Conservation (phyloP, 1,284 basidiomycete species). For the Malassezia obtusa region DNA sequence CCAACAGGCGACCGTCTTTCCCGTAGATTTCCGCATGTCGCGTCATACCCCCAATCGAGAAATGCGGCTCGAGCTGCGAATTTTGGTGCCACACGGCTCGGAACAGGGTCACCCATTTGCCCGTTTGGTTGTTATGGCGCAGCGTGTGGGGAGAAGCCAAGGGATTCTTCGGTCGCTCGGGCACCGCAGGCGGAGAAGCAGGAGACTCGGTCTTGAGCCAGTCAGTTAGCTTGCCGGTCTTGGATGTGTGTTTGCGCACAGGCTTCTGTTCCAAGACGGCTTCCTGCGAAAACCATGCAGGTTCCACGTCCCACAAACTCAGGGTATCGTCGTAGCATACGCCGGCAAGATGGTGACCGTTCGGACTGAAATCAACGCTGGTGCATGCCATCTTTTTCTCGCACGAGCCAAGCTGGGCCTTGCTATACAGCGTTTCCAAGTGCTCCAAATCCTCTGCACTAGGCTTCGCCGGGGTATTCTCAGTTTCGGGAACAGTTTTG, state of each 20-base stretch:
- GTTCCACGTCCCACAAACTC: conserved; percentile 24
- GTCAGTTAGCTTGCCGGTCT: conserved; percentile 16
- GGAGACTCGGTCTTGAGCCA: conserved; percentile 20
- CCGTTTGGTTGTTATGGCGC: conserved; percentile 46
- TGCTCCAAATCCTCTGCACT: conserved; percentile 26
- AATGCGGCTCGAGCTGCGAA: conserved; percentile 31
- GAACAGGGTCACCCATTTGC: conserved; percentile 47
- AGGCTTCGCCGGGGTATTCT: conserved; percentile 25
- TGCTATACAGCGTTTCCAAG: conserved; percentile 19
- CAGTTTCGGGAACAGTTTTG: conserved; percentile 18
- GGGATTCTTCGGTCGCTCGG: conserved; percentile 20
- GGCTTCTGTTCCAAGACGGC: neutral
- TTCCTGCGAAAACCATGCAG: conserved; percentile 1
- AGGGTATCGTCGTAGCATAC: conserved; percentile 43
- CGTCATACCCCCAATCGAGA: conserved; percentile 41
- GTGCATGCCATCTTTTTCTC: conserved; percentile 37
- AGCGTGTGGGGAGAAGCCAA: conserved; percentile 21
- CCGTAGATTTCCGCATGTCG: conserved; percentile 38
- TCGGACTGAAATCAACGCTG: conserved; percentile 36
- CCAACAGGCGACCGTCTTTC: conserved; percentile 27
- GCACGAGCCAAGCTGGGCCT: conserved; percentile 23
- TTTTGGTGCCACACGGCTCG: conserved; percentile 38
- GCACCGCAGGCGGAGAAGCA: neutral
- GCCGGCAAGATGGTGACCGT: conserved; percentile 32
- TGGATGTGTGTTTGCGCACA: neutral